Conservation (phyloP, 345 rosid genomes). For the Hirschfeldia incana region DNA sequence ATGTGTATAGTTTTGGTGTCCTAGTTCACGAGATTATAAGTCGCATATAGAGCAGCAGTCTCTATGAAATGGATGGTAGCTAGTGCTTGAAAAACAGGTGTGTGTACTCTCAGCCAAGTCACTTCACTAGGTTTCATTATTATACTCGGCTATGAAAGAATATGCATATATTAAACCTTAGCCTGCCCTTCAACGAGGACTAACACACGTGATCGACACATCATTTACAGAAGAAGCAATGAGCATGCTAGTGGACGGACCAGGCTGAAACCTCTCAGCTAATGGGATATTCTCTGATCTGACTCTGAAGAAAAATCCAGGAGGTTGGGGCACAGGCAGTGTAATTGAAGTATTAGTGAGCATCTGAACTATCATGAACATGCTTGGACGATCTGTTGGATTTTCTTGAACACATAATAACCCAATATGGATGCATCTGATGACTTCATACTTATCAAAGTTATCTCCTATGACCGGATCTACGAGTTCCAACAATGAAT, state of each 20-base stretch:
- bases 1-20: too few relatives aligned
- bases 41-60: too few relatives aligned
- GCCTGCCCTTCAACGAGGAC: background rate
- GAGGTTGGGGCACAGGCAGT: slow-evolving; percentile 12
- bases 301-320: slow-evolving; percentile 23
- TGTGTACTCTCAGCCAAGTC: too few relatives aligned
- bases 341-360: slow-evolving; percentile 5
- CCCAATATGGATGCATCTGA: slow-evolving; percentile 2
- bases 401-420: slow-evolving; percentile 16
- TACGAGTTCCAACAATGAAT: slow-evolving; percentile 12
- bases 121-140: too few relatives aligned
- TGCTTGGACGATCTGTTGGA: slow-evolving; percentile 30
- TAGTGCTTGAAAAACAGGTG: too few relatives aligned
- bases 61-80: too few relatives aligned
- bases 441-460: slow-evolving; percentile 5
- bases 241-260: background rate
- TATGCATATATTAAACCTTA: background rate
- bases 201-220: background rate
- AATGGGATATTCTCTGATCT: background rate
- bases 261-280: background rate
- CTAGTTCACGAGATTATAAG: too few relatives aligned
- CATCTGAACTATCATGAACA: slow-evolving; percentile 4
- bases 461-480: slow-evolving; percentile 2
- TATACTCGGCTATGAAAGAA: too few relatives aligned
- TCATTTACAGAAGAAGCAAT: slow-evolving; percentile 17